Percentiles rank a stretch among this genome's conserved stretches.
phyloP scores from a whole-genome alignment of 805 yeast species.

The Nakazawaea laoshanensis region DNA sequence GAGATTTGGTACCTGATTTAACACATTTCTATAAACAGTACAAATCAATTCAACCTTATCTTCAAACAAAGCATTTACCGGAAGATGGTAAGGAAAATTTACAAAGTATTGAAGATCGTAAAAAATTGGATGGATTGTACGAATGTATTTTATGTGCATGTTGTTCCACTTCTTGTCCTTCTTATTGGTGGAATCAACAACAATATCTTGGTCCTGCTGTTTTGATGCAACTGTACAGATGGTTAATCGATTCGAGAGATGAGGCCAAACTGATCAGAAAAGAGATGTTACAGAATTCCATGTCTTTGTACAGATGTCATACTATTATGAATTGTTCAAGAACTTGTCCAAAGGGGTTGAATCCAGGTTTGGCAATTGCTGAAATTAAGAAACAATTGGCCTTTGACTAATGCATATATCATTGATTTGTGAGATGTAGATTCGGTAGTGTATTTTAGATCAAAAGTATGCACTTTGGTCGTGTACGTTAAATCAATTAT shows the following conservation, averaged over 20 bases:
- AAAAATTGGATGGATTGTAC: conserved; percentile 92
- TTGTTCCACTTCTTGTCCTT: conserved; percentile 97
- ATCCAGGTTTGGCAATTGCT: conserved; percentile 97
- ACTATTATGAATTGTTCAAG: conserved; percentile 98
- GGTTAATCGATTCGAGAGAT: conserved; percentile 97
- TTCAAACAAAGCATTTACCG: conserved; percentile 76
- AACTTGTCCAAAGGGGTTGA: conserved; percentile 98
- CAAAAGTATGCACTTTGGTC: too few relatives aligned
- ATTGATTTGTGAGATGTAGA: too few relatives aligned
- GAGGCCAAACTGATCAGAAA: conserved; percentile 76
- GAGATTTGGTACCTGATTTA: conserved; percentile 95
- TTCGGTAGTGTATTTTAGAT: too few relatives aligned
- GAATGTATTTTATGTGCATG: conserved; percentile 98
- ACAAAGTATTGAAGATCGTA: conserved; percentile 88
- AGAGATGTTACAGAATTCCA: conserved; percentile 88
- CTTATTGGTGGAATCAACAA: conserved; percentile 99
- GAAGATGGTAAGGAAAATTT: conserved; percentile 89
- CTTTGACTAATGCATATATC: conserved; percentile 43
- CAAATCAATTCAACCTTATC: conserved; percentile 94
- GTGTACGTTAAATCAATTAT: too few relatives aligned
- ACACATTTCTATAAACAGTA: conserved; percentile 97
- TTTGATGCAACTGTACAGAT: conserved; percentile 97
- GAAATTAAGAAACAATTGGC: conserved; percentile 93
- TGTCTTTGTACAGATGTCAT: conserved; percentile 98
- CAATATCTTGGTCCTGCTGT: conserved; percentile 99